Evolutionary conservation across 2,329 filamentous ascomycete species (phyloP), one percentile per base, ranked within the genome.

Genomic region (Phyllosticta citriasiana): DNA sequence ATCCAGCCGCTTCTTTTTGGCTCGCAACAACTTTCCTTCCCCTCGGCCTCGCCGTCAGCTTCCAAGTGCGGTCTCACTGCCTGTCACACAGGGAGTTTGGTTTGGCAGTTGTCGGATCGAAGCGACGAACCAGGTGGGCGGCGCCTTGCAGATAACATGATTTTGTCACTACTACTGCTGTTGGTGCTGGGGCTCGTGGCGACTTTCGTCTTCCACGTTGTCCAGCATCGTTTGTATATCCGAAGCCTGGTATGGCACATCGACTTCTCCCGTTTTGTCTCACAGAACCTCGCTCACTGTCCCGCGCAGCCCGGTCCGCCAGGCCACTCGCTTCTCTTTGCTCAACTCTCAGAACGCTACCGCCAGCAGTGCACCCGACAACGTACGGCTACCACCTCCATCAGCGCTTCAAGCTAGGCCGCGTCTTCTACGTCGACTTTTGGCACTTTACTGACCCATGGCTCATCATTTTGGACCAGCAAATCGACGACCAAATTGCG

Each of bases 381-480:
- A 40, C 27, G 14, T 60, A 55, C n/a, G 35, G 53, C 40, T 55
- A 60, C 14, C 5, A 54, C 10, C 9, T 60, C 25, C 50, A n/a
- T 53, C 4, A 55, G 19, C 50, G 55, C 9, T 61, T 57, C 47
- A 61, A 61, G 26, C 47, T 61, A 12, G 53, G 53, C 8, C 35
- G 52, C 8, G 40, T 54, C 14, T 61, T 61, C 19, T 61, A 57
- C 54, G 26, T 61, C 47, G 59, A 61, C n/a, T 24, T 61, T 10
- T 61, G 59, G 59, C 59, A 54, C 27, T 57, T 61, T 7, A 52
- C 55, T 4, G 14, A 57, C 19, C 22, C 47, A 10, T 56, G 53
- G 54, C 55, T 57, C 16, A 4, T 57, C 4, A 25, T 61, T 14
- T 25, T 22, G 22, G 50, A 52, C 27, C 55, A n/a, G 10, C 53